Percentiles rank a stretch among this genome's conserved stretches.
These are phyloP conservation scores for Fusarium annulatum DNA, from an alignment of 2,329 filamentous ascomycete genomes.

Conservation along the genomic window DNA sequence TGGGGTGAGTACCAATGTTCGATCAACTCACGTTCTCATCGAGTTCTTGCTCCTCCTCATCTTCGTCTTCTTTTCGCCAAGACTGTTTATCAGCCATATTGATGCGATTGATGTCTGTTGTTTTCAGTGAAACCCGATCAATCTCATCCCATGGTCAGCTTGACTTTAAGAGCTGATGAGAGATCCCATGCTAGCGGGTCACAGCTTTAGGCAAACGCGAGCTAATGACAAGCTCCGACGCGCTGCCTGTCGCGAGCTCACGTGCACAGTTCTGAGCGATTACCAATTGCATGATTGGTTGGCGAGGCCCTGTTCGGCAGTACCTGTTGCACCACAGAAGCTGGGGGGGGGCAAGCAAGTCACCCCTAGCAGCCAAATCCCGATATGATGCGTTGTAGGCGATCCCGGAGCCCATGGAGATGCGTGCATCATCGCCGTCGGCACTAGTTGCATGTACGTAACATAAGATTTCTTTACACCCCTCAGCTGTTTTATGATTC, in stretches of 20 bases:
- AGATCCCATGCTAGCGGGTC: conserved; percentile 40
- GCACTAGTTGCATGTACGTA: conserved; percentile 23
- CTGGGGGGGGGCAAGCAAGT: not conserved
- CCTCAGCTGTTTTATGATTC: conserved; percentile 36
- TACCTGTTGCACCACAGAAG: conserved; percentile 10
- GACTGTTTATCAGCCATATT: conserved; percentile 55
- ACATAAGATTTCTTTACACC: conserved; percentile 34
- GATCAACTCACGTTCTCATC: conserved; percentile 69
- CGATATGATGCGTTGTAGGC: conserved; percentile 39
- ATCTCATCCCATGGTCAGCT: conserved; percentile 32
- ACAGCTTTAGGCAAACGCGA: conserved; percentile 50
- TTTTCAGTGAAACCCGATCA: conserved; percentile 14
- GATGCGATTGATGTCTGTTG: not conserved
- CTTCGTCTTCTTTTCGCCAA: conserved; percentile 66
- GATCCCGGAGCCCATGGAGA: conserved; percentile 41
- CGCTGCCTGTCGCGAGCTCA: conserved; percentile 46
- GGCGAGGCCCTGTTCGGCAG: not conserved
- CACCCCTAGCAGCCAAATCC: conserved; percentile 23
- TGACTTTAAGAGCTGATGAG: conserved; percentile 39
- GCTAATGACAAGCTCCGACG: conserved; percentile 38
- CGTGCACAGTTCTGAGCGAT: conserved; percentile 41
- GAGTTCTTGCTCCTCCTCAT: conserved; percentile 70
- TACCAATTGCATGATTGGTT: conserved; percentile 45
- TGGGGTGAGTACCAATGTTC: not conserved
- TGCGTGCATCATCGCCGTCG: conserved; percentile 44